Evolutionary conservation across 345 rosid genomes (phyloP).

Genomic region (Jatropha curcas): DNA sequence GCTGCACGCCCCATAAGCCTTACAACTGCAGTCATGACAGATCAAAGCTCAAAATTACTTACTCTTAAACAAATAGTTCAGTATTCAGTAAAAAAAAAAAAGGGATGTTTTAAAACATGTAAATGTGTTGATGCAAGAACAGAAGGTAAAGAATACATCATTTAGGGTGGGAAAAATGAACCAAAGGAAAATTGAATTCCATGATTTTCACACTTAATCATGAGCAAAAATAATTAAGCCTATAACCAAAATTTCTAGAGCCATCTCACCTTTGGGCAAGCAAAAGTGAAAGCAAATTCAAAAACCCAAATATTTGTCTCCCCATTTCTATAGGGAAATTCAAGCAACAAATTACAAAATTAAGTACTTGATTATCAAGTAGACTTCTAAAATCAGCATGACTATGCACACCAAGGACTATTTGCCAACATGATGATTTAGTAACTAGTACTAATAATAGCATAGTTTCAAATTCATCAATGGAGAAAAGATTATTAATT

Average conservation of each 20-base stretch:
- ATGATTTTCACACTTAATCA: neutral
- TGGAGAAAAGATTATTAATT: neutral
- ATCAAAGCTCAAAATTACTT: neutral
- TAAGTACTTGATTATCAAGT: neutral
- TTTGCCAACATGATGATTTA: neutral
- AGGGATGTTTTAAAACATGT: neutral
- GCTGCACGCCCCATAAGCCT: constrained; percentile 99
- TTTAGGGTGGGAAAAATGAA: neutral
- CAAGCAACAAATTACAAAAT: neutral
- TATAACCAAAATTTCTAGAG: neutral
- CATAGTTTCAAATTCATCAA: neutral
- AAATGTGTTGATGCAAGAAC: neutral
- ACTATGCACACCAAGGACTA: neutral
- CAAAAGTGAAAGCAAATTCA: neutral
- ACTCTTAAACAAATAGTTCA: neutral
- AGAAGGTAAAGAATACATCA: neutral
- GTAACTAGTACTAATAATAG: neutral
- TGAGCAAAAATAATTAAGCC: neutral
- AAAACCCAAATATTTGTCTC: no score
- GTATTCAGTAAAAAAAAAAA: no score
- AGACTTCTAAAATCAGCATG: neutral
- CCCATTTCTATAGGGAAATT: neutral
- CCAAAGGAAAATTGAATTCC: neutral
- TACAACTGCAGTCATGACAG: constrained; percentile 65
- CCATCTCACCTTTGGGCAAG: neutral